Conservation (phyloP, 345 rosid genomes). For the Ceriops decandra region DNA sequence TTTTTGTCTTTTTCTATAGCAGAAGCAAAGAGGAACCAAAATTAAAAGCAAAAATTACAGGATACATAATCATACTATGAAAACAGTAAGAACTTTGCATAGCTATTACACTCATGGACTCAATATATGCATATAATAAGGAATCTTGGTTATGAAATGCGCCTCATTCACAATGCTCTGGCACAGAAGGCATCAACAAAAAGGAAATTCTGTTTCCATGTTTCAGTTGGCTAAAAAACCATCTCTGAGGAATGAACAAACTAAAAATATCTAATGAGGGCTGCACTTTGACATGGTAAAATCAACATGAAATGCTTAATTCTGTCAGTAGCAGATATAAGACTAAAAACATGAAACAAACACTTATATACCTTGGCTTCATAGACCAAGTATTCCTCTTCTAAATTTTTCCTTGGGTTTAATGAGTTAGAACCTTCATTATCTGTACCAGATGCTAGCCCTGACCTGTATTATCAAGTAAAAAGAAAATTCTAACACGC, state of each 20-base stretch:
- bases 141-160: neutral
- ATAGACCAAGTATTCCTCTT: conserved; percentile 82
- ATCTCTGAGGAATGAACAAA: no score
- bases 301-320: neutral
- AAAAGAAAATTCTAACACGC: conserved; percentile 15
- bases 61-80: no score
- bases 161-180: neutral
- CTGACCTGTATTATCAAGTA: conserved; percentile 47
- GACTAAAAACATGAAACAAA: conserved; percentile 6
- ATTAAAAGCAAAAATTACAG: no score
- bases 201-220: no score
- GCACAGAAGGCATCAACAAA: neutral
- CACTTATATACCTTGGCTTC: conserved; percentile 68
- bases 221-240: no score
- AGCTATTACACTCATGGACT: no score
- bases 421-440: conserved; percentile 47
- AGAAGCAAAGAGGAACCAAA: no score
- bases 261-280: no score
- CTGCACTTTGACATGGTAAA: no score
- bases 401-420: conserved; percentile 76
- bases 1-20: neutral
- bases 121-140: neutral
- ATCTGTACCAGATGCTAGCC: conserved; percentile 37
- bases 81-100: no score
- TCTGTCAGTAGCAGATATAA: neutral